Percentiles rank a stretch among this genome's conserved stretches.
Evolutionary conservation across 352 stramenopile genomes (phyloP).

Genomic region (Globisporangium sylvaticum): DNA sequence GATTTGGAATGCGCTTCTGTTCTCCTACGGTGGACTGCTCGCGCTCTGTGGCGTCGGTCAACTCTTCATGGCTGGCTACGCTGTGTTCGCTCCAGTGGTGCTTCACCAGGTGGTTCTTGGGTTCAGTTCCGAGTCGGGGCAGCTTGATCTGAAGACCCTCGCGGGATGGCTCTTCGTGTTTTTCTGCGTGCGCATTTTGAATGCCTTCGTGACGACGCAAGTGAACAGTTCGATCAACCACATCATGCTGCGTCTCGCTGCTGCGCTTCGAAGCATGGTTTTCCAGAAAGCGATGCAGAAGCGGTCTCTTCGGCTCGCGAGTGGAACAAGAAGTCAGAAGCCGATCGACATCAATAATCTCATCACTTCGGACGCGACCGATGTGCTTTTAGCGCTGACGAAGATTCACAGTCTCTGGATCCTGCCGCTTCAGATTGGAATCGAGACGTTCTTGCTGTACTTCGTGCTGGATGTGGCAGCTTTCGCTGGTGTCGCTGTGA

Average conservation of each 20-base stretch:
- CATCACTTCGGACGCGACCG: constrained; percentile 11
- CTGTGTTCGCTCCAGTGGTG: constrained; percentile 16
- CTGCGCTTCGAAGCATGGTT: constrained; percentile 6
- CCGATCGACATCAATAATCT: constrained; percentile 12
- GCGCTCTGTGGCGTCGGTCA: constrained; percentile 4
- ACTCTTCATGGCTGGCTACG: constrained; percentile 4
- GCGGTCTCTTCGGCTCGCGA: neutral
- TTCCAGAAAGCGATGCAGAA: constrained; percentile 17
- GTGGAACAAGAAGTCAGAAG: neutral
- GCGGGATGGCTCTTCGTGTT: neutral
- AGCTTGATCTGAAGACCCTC: constrained; percentile 3
- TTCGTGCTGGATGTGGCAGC: constrained; percentile 19
- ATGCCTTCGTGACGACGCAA: constrained; percentile 16
- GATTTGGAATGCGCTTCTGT: constrained; percentile 1
- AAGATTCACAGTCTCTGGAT: constrained; percentile 22
- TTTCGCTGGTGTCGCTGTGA: constrained; percentile 28
- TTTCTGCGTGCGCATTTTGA: constrained; percentile 3
- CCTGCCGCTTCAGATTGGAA: constrained; percentile 26
- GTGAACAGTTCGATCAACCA: constrained; percentile 8
- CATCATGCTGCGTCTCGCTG: constrained; percentile 2
- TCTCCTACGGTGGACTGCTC: constrained; percentile 3
- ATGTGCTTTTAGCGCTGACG: neutral
- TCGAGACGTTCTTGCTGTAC: constrained; percentile 27
- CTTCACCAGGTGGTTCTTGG: constrained; percentile 14
- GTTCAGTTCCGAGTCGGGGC: neutral